Conservation (phyloP, 2,329 filamentous ascomycete species). For the Byssochlamys sp. region DNA sequence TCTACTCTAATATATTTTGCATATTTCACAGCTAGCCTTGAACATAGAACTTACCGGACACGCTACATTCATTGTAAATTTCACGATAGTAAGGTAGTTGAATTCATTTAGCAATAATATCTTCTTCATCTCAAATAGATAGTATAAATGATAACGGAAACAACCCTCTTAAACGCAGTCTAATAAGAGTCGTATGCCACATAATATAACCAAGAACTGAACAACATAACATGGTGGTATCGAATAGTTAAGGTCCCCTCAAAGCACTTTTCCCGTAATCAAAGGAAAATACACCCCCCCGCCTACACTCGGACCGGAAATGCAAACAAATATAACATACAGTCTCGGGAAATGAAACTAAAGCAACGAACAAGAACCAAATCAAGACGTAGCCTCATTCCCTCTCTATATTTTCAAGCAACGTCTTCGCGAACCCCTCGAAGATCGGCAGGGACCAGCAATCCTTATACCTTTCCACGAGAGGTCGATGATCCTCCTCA, state of each 20-base stretch:
- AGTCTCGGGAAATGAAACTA: not conserved
- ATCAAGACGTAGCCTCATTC: not conserved
- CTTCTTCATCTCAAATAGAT: not conserved
- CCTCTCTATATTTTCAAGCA: constrained; percentile 19
- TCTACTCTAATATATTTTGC: not conserved
- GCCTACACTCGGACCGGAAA: too few species aligned
- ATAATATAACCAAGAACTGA: not conserved
- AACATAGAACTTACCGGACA: not conserved
- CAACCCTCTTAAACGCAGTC: not conserved
- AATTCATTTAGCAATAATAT: not conserved
- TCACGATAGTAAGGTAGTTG: not conserved
- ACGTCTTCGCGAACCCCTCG: constrained; percentile 30
- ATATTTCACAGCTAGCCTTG: not conserved
- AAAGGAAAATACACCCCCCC: not conserved
- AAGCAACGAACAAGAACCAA: not conserved
- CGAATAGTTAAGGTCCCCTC: not conserved
- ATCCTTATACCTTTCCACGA: constrained; percentile 36
- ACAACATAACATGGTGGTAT: not conserved
- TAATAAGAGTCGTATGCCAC: not conserved
- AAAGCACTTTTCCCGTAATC: not conserved
- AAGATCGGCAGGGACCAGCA: constrained; percentile 36
- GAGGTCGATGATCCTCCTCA: constrained; percentile 16
- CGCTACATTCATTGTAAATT: not conserved
- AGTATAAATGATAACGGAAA: not conserved
- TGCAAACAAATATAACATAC: not conserved